A percentile compares a stretch with the other conserved stretches of the same genome.
Evolutionary conservation across 1,139 yeast species (phyloP).

Genomic region (Saccharomyces pastorianus): DNA sequence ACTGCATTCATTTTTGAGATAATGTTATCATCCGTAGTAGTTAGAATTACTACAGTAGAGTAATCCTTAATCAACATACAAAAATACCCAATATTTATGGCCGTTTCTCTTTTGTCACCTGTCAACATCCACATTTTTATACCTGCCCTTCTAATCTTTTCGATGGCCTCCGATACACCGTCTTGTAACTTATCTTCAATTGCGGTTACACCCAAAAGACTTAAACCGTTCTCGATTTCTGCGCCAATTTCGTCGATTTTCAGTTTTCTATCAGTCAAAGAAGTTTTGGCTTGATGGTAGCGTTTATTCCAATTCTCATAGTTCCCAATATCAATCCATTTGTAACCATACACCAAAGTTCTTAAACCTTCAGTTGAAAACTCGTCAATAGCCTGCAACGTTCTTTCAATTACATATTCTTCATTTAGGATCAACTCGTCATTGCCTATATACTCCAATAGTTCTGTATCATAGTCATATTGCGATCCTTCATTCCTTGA

Average conservation of each 20-base stretch:
- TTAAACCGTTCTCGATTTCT: conserved; percentile 56
- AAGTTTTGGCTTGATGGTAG: conserved; percentile 70
- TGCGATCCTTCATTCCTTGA: conserved; percentile 4
- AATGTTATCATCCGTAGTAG: conserved; percentile 51
- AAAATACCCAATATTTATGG: conserved; percentile 92
- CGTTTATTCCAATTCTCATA: conserved; percentile 59
- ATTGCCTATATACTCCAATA: conserved; percentile 40
- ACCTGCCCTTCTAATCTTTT: conserved; percentile 84
- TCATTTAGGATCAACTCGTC: conserved; percentile 65
- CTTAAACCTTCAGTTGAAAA: conserved; percentile 92
- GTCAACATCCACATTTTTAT: conserved; percentile 97
- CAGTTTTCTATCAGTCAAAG: conserved; percentile 57
- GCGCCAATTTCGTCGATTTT: conserved; percentile 70
- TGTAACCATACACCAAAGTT: conserved; percentile 75
- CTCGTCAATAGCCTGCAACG: conserved; percentile 84
- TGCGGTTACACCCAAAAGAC: conserved; percentile 85
- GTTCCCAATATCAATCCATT: conserved; percentile 54
- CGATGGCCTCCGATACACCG: conserved; percentile 93
- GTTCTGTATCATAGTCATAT: conserved; percentile 7
- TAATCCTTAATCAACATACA: conserved; percentile 89
- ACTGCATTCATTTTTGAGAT: conserved; percentile 37
- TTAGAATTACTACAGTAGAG: conserved; percentile 74
- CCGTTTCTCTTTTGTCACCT: conserved; percentile 96
- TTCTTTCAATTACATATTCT: conserved; percentile 69
- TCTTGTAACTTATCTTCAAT: conserved; percentile 94